Conservation (phyloP, 371 early-diverging fungal species). For the Funneliformis caledonium region DNA sequence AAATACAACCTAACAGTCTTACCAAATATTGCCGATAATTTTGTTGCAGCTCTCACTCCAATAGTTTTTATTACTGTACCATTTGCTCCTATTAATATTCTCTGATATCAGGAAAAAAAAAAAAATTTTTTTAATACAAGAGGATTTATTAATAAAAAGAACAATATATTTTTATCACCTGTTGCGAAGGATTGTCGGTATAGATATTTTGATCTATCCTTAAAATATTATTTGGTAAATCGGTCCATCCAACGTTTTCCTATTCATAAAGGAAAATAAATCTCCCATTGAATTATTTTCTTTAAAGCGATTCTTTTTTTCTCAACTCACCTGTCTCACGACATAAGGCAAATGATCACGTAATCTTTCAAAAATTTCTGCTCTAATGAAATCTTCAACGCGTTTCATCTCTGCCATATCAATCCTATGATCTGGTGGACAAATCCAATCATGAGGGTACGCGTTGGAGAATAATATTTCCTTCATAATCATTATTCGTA, state of each 20-base stretch:
- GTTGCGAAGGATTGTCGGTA: slow-evolving; percentile 56
- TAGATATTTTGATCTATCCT: slow-evolving; percentile 63
- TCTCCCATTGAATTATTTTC: neutral
- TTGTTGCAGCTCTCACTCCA: neutral
- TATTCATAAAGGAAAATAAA: slow-evolving; percentile 40
- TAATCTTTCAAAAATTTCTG: slow-evolving; percentile 66
- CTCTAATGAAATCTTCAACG: slow-evolving; percentile 76
- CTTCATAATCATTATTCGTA: slow-evolving; percentile 47
- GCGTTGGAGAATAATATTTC: slow-evolving; percentile 54
- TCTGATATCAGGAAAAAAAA: slow-evolving; percentile 40
- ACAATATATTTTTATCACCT: slow-evolving; percentile 19
- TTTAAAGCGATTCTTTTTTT: neutral
- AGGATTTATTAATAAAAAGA: slow-evolving; percentile 36
- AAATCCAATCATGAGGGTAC: slow-evolving; percentile 62
- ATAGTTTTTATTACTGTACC: slow-evolving; percentile 43
- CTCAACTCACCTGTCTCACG: slow-evolving; percentile 52
- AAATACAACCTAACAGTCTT: slow-evolving; percentile 52
- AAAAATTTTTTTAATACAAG: slow-evolving; percentile 42
- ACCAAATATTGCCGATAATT: slow-evolving; percentile 56
- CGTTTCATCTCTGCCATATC: slow-evolving; percentile 70
- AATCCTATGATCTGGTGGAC: slow-evolving; percentile 59
- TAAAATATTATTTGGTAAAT: slow-evolving; percentile 51
- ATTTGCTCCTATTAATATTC: slow-evolving; percentile 49
- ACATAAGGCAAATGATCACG: slow-evolving; percentile 70
- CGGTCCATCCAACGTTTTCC: slow-evolving; percentile 74